Evolutionary conservation across 192 early-diverging fungal genomes (phyloP), one percentile per base, ranked within the genome.

Genomic region (Linnemannia zychae): DNA sequence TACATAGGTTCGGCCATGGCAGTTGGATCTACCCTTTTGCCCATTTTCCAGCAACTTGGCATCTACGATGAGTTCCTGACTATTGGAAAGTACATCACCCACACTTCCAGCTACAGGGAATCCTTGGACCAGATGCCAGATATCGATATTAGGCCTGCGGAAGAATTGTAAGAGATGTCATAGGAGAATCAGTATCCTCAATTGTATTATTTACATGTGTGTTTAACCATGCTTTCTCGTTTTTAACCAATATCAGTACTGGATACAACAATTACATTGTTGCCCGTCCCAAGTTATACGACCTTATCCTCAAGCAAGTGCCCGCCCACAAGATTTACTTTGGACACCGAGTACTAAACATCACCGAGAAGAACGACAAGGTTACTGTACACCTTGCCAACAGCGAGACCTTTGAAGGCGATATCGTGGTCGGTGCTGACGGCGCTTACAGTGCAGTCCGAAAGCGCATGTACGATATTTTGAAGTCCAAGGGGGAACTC

Each of bases 401-500:
- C 36, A 37, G 67, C 12, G 40, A 71, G 1, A 34, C 24, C 7
- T 13, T 37, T 9, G 63, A 67, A 38, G 87, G 87, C 6, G 72
- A 72, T 48, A 44, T 85, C 20, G 33, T 88, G 20, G 81, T 88
- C 0, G 87, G 81, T 50, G 76, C 77, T 1, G 87, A 88, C 69
- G 82, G 83, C 34, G 74, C 75, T 4, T 75, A 76, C n/a, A 79
- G 77, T 52, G 65, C 38, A 1, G 73, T 85, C 3, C 77, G 82
- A 48, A 53, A 79, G 47, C 16, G 57, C 0, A 15, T 79, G 31
- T 79, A 67, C 17, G 18, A 73, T 20, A 9, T 67, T 12, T 50
- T 79, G 46, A 36, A 67, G 9, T n/a, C 66, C 13, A 50, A 48
- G 24, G 47, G 28, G 17, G 16, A 33, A 11, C 12, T 79, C 12